Evolutionary conservation across 306 rosid genomes (phyloP).

Genomic region (Lablab purpureus): DNA sequence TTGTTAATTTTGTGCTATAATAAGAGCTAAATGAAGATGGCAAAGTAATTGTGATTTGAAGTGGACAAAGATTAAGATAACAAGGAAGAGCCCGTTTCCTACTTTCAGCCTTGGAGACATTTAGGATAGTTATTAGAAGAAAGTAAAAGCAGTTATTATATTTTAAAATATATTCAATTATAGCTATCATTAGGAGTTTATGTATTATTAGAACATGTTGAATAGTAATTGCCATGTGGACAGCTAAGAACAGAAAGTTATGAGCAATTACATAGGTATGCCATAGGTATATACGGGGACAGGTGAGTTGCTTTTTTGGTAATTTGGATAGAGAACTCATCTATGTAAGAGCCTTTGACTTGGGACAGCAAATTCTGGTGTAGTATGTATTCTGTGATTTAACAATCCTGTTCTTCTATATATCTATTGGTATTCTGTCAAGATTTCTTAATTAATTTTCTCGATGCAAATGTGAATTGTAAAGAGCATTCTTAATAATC

Average conservation of each 20-base stretch:
- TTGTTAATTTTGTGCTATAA: background rate
- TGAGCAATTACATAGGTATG: background rate
- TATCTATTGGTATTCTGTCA: background rate
- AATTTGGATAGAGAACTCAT: constrained; percentile 2
- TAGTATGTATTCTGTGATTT: background rate
- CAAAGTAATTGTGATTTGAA: background rate
- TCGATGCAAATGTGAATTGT: constrained; percentile 3
- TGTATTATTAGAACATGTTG: background rate
- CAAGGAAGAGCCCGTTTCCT: background rate
- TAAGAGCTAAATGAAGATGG: background rate
- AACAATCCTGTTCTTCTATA: background rate
- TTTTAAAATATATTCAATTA: background rate
- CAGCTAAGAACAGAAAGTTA: background rate
- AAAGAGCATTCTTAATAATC: constrained; percentile 13
- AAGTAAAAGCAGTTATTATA: background rate
- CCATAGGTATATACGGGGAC: background rate
- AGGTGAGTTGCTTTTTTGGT: background rate
- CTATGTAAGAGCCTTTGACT: background rate
- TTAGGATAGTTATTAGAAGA: background rate
- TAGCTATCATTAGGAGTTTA: background rate
- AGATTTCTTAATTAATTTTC: constrained; percentile 4
- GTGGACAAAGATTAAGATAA: background rate
- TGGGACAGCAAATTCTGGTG: background rate
- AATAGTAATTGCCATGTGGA: background rate
- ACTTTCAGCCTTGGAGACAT: background rate